Conservation (phyloP, 371 early-diverging fungal genomes). For the Smittium culicis region DNA sequence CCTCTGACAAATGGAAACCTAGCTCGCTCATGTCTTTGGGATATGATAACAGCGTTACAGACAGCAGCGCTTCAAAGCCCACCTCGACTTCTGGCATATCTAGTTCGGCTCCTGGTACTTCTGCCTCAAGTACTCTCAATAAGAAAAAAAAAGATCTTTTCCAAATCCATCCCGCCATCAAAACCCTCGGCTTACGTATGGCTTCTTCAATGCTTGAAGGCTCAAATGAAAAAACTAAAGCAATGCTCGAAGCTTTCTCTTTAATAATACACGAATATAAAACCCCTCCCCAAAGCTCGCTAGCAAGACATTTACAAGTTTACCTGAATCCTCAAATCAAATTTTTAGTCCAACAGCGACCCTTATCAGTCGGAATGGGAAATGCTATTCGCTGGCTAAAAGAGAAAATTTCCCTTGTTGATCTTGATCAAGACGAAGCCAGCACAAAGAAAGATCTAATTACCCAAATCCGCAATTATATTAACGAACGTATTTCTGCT, state of each 20-base stretch:
- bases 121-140: constrained; percentile 12
- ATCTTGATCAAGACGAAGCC: constrained; percentile 63
- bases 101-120: background rate
- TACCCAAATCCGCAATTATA: constrained; percentile 69
- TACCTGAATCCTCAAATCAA: constrained; percentile 79
- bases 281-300: constrained; percentile 67
- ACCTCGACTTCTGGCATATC: constrained; percentile 1
- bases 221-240: constrained; percentile 47
- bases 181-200: constrained; percentile 72
- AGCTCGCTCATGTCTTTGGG: background rate
- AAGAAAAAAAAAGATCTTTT: constrained; percentile 12
- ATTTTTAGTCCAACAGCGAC: constrained; percentile 63
- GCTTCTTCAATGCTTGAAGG: constrained; percentile 73
- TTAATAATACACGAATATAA: constrained; percentile 82
- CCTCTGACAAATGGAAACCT: constrained; percentile 5
- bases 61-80: background rate
- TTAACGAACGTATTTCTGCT: constrained; percentile 74
- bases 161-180: constrained; percentile 75
- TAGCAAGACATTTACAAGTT: constrained; percentile 68
- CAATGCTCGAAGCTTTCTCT: constrained; percentile 22
- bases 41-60: background rate
- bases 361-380: constrained; percentile 89
- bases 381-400: constrained; percentile 87
- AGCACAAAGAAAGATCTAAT: constrained; percentile 55
- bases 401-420: constrained; percentile 59